A percentile compares a stretch with the other conserved stretches of the same genome.
Evolutionary conservation across 179 eudicot species (phyloP).

Genomic region (Heliamphora pulchella): DNA sequence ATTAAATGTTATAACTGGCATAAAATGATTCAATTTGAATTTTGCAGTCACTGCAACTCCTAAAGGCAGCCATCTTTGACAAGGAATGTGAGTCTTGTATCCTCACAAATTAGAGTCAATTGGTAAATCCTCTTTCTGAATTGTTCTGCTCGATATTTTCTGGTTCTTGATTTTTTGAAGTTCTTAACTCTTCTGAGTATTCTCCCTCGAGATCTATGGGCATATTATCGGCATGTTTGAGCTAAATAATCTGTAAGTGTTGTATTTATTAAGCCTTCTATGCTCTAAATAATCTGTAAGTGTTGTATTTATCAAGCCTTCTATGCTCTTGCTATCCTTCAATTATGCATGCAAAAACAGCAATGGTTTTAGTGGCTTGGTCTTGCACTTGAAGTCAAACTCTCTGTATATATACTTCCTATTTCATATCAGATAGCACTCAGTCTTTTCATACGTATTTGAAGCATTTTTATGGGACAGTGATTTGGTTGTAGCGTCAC

Average conservation of each 20-base stretch:
- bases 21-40: constrained; percentile 23
- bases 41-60: constrained; percentile 75
- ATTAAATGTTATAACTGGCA: neutral
- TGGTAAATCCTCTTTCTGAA: constrained; percentile 8
- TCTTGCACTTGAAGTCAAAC: constrained; percentile 13
- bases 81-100: constrained; percentile 87
- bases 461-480: constrained; percentile 30
- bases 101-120: constrained; percentile 29
- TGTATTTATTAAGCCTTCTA: constrained; percentile 7
- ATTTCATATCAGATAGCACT: neutral
- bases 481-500: constrained; percentile 94
- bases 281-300: constrained; percentile 81
- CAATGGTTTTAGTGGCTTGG: neutral
- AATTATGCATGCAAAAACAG: neutral
- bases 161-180: constrained; percentile 8
- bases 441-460: neutral
- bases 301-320: constrained; percentile 15
- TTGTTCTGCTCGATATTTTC: constrained; percentile 3
- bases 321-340: neutral
- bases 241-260: constrained; percentile 93
- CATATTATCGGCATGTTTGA: constrained; percentile 98
- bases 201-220: constrained; percentile 87
- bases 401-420: neutral
- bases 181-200: constrained; percentile 69
- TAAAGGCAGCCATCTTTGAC: constrained; percentile 77